These are phyloP conservation scores for Xylaria cubensis DNA, from an alignment of 495 filamentous ascomycete genomes.

Conservation along the genomic window DNA sequence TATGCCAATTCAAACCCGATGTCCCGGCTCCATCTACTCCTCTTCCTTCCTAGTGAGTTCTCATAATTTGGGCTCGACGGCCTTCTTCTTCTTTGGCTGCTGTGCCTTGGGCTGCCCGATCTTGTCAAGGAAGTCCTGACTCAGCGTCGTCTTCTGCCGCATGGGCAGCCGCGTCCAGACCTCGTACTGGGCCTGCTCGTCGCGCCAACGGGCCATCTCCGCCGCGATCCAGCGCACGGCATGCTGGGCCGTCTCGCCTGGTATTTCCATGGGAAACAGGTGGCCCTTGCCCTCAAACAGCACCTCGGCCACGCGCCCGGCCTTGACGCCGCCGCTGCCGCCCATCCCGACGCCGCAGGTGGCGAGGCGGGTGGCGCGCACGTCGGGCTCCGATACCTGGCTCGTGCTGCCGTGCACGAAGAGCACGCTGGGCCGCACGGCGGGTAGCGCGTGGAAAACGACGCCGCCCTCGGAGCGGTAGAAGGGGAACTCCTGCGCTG, in stretches of 20 bases:
- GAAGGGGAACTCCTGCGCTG: slow-evolving; percentile 58
- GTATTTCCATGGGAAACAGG: slow-evolving; percentile 82
- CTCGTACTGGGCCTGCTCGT: slow-evolving; percentile 66
- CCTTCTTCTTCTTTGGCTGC: slow-evolving; percentile 15
- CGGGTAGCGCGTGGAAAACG: slow-evolving; percentile 68
- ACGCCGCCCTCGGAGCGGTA: slow-evolving; percentile 74
- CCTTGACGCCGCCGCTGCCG: slow-evolving; percentile 69
- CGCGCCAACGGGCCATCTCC: slow-evolving; percentile 69
- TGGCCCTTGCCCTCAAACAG: slow-evolving; percentile 75
- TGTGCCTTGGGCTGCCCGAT: slow-evolving; percentile 43
- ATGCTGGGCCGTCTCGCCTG: slow-evolving; percentile 66
- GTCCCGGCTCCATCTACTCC: background rate
- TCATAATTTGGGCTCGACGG: slow-evolving; percentile 36
- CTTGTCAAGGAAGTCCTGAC: slow-evolving; percentile 61
- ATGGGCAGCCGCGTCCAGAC: slow-evolving; percentile 57
- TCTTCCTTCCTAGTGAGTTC: background rate
- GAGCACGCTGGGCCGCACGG: slow-evolving; percentile 77
- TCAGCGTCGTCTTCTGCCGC: slow-evolving; percentile 64
- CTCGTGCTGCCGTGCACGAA: slow-evolving; percentile 80
- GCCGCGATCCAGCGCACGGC: slow-evolving; percentile 66
- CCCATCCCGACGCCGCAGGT: slow-evolving; percentile 68
- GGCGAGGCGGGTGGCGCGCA: slow-evolving; percentile 63
- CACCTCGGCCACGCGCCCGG: slow-evolving; percentile 74
- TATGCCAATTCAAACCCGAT: background rate
- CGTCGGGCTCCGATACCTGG: slow-evolving; percentile 62